Evolutionary conservation across 805 yeast species (phyloP), one percentile per base, ranked within the genome.

Genomic region (Henningerozyma blattae): DNA sequence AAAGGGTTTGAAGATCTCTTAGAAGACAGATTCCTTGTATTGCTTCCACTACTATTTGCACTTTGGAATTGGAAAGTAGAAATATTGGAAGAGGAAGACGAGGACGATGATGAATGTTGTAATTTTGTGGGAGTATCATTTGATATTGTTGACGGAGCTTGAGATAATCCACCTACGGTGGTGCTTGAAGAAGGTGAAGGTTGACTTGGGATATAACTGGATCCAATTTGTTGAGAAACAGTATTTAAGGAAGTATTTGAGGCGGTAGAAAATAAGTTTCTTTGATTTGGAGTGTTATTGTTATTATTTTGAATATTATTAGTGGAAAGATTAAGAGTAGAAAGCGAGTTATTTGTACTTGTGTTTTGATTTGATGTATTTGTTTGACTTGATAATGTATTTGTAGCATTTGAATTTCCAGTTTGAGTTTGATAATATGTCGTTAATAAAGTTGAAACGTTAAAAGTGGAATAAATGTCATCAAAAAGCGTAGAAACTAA

Each of bases 391-490:
- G 36, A 27, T n/a, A 32, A 19, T 15, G 35, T 31, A 18, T 28
- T 28, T 18, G 36, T 18, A 4, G 20, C 13, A 18, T 24, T 19
- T 10, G 40, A 33, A 5, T 34, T 16, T 14, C 15, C 4, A 15
- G 16, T 30, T 16, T 35, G 34, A 24, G 12, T 30, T 15, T 15
- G 26, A n/a, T 24, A 24, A 24, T 24, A 24, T 10, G 45, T 15
- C 3, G 46, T 43, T 30, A 52, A 38, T 6, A 49, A 24, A 18
- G 34, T 39, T 1, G 45, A 32, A 5, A 49, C 44, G 31, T 47
- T 50, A 27, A 45, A 52, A 20, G 39, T 37, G 2, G 52, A 42
- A 34, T 45, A 47, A 6, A 50, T 37, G 12, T 49, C 52, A 15
- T 50, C 51, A 38, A 52, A 52, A 14, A 50, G 18, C 1, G 38